These are phyloP conservation scores for Arabidopsis arenosa DNA, from an alignment of 345 rosid species.

Conservation along the genomic window DNA sequence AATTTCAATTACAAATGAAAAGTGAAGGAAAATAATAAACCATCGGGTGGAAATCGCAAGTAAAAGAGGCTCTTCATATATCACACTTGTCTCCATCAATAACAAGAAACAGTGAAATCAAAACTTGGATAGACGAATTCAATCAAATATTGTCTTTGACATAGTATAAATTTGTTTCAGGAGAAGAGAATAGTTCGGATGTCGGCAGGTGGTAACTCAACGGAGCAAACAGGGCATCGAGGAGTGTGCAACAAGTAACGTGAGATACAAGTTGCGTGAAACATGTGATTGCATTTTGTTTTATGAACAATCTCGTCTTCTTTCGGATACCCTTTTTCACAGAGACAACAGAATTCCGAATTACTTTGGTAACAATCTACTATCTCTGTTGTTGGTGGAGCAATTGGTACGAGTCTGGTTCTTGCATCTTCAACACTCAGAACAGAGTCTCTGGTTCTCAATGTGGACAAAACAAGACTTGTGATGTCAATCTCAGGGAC, in stretches of 20 bases:
- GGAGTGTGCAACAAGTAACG: slow-evolving; percentile 14
- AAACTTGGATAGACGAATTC: no score
- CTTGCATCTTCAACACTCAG: background rate
- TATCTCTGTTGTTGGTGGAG: slow-evolving; percentile 24
- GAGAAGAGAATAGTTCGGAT: slow-evolving; percentile 7
- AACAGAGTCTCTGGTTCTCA: background rate
- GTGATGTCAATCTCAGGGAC: background rate
- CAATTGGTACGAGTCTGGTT: background rate
- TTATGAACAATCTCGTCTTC: slow-evolving; percentile 25
- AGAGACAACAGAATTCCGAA: background rate
- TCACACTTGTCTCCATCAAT: no score
- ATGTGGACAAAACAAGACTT: background rate
- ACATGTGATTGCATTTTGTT: slow-evolving; percentile 39
- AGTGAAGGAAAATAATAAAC: no score
- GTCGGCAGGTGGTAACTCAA: slow-evolving; percentile 19
- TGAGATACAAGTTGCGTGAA: slow-evolving; percentile 25
- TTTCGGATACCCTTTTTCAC: slow-evolving; percentile 25
- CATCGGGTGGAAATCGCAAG: no score
- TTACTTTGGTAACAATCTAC: slow-evolving; percentile 21
- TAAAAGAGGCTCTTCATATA: no score
- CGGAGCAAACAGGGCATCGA: slow-evolving; percentile 1
- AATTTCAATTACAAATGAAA: slow-evolving; percentile 24
- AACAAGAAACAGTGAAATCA: no score
- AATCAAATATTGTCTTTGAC: no score
- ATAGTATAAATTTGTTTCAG: no score